phyloP scores from a whole-genome alignment of 495 filamentous ascomycete genomes.

The Saxophila tyrrhenica region DNA sequence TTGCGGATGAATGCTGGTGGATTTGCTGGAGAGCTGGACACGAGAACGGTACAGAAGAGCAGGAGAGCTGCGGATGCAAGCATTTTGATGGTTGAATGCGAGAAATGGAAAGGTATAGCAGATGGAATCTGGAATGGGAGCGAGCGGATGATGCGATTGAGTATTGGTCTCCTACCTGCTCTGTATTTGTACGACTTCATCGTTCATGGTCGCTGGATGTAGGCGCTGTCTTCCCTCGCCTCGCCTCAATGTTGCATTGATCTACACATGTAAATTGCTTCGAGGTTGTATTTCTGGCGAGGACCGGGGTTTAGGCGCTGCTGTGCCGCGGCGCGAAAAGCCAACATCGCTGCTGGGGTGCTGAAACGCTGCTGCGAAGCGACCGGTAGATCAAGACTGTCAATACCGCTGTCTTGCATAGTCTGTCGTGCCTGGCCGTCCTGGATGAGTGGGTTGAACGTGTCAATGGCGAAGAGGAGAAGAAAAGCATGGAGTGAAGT shows the following conservation, averaged over 20 bases:
- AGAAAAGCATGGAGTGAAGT: too few species aligned
- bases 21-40: background rate
- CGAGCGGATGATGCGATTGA: background rate
- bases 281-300: background rate
- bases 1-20: background rate
- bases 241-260: background rate
- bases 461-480: background rate
- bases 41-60: background rate
- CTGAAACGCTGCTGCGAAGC: too few species aligned
- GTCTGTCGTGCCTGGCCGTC: too few species aligned
- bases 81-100: background rate
- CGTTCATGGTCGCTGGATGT: too few species aligned
- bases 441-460: background rate
- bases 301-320: slow-evolving; percentile 8
- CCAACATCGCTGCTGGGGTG: background rate
- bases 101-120: background rate
- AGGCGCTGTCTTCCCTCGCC: background rate
- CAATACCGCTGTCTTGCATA: too few species aligned
- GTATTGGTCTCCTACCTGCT: too few species aligned
- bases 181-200: too few species aligned
- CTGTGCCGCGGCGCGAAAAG: slow-evolving; percentile 17
- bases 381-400: too few species aligned
- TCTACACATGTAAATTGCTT: background rate
- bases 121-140: background rate
- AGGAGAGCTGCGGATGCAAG: too few species aligned